phyloP scores from a whole-genome alignment of 768 basidiomycete species.

The Lactarius trivialis region DNA sequence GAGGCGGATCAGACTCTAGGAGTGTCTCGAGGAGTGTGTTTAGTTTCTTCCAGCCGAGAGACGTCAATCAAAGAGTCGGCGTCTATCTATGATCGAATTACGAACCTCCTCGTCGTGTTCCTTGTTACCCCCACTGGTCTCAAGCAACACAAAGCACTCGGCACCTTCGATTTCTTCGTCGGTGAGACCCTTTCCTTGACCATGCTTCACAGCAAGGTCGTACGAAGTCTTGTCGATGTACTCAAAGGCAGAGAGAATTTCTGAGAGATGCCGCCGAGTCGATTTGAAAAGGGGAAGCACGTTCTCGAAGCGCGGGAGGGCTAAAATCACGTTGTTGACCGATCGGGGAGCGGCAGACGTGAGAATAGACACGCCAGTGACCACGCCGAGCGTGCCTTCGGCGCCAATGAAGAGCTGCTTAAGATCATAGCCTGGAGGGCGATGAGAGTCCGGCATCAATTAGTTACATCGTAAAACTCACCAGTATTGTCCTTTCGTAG shows the following conservation, averaged over 20 bases:
- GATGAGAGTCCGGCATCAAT: slow-evolving; percentile 27
- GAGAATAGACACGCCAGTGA: slow-evolving; percentile 92
- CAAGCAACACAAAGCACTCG: slow-evolving; percentile 85
- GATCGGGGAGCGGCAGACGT: slow-evolving; percentile 79
- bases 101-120: slow-evolving; percentile 90
- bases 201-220: slow-evolving; percentile 76
- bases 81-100: slow-evolving; percentile 8
- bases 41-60: slow-evolving; percentile 61
- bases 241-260: slow-evolving; percentile 96
- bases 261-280: slow-evolving; percentile 77
- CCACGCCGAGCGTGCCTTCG: slow-evolving; percentile 92
- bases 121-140: slow-evolving; percentile 88
- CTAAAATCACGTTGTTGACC: slow-evolving; percentile 87
- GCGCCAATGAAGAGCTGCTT: slow-evolving; percentile 98
- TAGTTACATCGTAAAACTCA: slow-evolving; percentile 29
- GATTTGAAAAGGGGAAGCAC: slow-evolving; percentile 80
- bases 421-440: slow-evolving; percentile 71
- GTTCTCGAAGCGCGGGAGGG: slow-evolving; percentile 79
- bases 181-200: slow-evolving; percentile 69
- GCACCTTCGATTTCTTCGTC: slow-evolving; percentile 71
- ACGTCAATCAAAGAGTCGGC: slow-evolving; percentile 1
- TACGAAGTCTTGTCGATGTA: slow-evolving; percentile 87
- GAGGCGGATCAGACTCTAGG: slow-evolving; percentile 60
- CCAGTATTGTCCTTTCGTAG: slow-evolving; percentile 97
- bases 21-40: slow-evolving; percentile 69